Evolutionary conservation across 805 yeast genomes (phyloP).

Genomic region (Lipomyces oligophaga): DNA sequence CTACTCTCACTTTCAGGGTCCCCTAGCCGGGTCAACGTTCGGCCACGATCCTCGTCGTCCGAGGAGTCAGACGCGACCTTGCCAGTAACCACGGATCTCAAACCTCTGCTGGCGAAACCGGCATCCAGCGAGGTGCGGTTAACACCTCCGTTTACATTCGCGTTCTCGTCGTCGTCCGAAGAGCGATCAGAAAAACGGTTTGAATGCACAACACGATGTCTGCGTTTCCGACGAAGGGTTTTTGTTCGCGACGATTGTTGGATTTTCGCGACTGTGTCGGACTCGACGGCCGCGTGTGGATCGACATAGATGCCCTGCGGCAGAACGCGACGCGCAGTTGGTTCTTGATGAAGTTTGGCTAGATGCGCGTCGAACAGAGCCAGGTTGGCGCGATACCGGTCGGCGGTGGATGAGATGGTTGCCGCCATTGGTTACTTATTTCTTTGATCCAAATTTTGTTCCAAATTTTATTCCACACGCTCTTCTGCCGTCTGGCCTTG

Average conservation of each 20-base stretch:
- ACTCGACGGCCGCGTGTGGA: background rate
- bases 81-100: too few species aligned
- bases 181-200: slow-evolving; percentile 20
- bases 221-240: slow-evolving; percentile 9
- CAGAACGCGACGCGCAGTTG: background rate
- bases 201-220: slow-evolving; percentile 7
- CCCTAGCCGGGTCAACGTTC: slow-evolving; percentile 12
- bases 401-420: slow-evolving; percentile 1
- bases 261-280: background rate
- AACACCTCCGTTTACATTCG: background rate
- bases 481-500: too few species aligned
- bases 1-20: slow-evolving; percentile 4
- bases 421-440: too few species aligned
- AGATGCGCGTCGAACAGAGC: slow-evolving; percentile 11
- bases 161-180: slow-evolving; percentile 2
- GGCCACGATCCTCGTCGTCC: slow-evolving; percentile 12
- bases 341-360: background rate
- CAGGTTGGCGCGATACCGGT: slow-evolving; percentile 13
- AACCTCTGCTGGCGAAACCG: too few species aligned
- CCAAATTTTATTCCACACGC: too few species aligned
- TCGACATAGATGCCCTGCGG: background rate
- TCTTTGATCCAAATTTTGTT: too few species aligned
- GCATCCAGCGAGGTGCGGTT: too few species aligned
- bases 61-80: background rate
- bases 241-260: background rate